phyloP scores from a whole-genome alignment of 495 filamentous ascomycete species.

The Tuber umbilicatum region DNA sequence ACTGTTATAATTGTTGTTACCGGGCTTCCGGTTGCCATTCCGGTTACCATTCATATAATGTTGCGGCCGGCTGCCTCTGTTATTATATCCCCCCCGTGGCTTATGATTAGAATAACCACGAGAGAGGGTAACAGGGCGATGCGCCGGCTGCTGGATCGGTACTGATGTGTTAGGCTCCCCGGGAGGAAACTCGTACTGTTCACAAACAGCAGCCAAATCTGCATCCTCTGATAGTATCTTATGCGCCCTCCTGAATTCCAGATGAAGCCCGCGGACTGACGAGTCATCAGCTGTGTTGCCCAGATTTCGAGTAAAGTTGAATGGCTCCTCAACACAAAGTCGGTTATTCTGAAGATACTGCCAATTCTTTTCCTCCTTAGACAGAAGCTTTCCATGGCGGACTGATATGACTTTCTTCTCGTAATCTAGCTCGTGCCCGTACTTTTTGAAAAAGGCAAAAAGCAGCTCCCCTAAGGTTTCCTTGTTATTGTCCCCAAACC shows the following conservation, averaged over 20 bases:
- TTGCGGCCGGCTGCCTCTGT: conserved; percentile 55
- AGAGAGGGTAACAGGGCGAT: conserved; percentile 54
- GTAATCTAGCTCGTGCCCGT: conserved; percentile 88
- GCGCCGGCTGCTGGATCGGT: conserved; percentile 58
- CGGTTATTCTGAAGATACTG: conserved; percentile 63
- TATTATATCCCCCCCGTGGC: conserved; percentile 49
- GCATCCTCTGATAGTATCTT: conserved; percentile 61
- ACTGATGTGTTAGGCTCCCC: conserved; percentile 74
- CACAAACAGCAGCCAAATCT: conserved; percentile 71
- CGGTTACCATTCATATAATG: conserved; percentile 48
- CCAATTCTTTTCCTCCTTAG: conserved; percentile 83
- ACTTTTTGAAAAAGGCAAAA: conserved; percentile 90
- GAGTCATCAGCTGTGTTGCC: conserved; percentile 95
- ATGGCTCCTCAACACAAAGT: conserved; percentile 93
- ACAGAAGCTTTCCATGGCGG: conserved; percentile 72
- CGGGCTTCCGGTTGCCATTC: conserved; percentile 53
- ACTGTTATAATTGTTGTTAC: conserved; percentile 45
- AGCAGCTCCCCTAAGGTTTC: conserved; percentile 75
- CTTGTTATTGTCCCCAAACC: conserved; percentile 72
- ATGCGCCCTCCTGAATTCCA: conserved; percentile 83
- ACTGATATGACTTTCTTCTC: conserved; percentile 78
- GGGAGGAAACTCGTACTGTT: conserved; percentile 74
- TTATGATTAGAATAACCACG: conserved; percentile 48
- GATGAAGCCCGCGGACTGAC: conserved; percentile 81
- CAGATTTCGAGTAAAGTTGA: conserved; percentile 86